Conservation (phyloP, 768 basidiomycete genomes). For the Russula sp. region DNA sequence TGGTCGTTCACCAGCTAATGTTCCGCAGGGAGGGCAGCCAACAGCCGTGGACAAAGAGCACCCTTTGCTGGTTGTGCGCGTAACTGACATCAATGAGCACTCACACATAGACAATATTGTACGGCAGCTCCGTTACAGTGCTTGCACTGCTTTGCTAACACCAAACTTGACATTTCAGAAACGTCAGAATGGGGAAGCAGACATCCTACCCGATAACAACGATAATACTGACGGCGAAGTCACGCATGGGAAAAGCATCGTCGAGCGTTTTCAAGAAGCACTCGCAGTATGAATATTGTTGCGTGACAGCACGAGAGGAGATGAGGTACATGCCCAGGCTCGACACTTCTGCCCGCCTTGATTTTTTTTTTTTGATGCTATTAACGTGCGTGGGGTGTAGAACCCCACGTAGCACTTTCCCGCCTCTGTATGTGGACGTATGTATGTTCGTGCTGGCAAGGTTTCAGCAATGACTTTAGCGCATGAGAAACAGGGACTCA, state of each 20-base stretch:
- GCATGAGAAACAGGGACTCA: background rate
- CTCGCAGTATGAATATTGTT: too few relatives aligned
- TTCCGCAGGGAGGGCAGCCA: slow-evolving; percentile 27
- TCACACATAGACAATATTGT: slow-evolving; percentile 54
- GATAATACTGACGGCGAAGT: slow-evolving; percentile 29
- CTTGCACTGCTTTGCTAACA: background rate
- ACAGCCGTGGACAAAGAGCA: slow-evolving; percentile 25
- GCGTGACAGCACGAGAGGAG: background rate
- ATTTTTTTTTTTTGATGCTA: too few relatives aligned
- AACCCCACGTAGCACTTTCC: too few relatives aligned
- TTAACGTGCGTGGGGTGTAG: too few relatives aligned
- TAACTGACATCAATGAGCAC: slow-evolving; percentile 47
- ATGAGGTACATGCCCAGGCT: background rate
- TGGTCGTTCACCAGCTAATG: background rate
- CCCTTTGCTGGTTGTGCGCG: slow-evolving; percentile 35
- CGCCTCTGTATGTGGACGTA: too few relatives aligned
- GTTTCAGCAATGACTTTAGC: background rate
- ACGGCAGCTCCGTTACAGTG: slow-evolving; percentile 25
- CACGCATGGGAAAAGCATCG: background rate
- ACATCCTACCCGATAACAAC: slow-evolving; percentile 13
- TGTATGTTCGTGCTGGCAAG: background rate
- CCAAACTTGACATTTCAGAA: slow-evolving; percentile 28
- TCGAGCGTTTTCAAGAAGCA: background rate
- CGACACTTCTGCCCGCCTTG: background rate
- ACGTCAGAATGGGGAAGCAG: slow-evolving; percentile 56